Evolutionary conservation across 164 flowering plant genomes (phyloP), one percentile per base, ranked within the genome.

Genomic region (Akebia trifoliata): DNA sequence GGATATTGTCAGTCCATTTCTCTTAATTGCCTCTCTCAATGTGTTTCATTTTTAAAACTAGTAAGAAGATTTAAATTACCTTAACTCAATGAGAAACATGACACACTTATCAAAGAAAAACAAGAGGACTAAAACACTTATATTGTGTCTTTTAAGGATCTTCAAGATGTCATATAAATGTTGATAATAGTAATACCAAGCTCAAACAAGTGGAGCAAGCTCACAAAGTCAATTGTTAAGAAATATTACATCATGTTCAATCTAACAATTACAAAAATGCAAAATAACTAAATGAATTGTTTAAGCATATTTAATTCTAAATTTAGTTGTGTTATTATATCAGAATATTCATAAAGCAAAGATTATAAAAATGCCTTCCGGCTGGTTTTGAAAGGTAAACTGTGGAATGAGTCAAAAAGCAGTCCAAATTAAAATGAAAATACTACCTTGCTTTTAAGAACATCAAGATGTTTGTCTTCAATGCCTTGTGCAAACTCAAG

Each of bases 401-500:
- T 29, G 32, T 21, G 29, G 12, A 29, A 9, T 21, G n/a, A 2
- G 22, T 44, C 4, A 17, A 37, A 17, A 0, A 3, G 14, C n/a
- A 26, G 4, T 4, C n/a, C 25, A 40, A 39, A 20, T 17, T 2
- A 44, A 25, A 43, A 24, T 35, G 11, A 62, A 32, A 61, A 49
- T 25, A 5, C 8, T 48, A 89, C 98, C 95, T 83, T 74, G 65
- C 8, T 72, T 67, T 65, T 75, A 36, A 89, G 61, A 18, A 73
- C 54, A 53, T 61, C 61, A 26, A 85, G 75, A 81, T 88, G 86
- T 50, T 52, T 72, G 72, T 92, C 95, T 59, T 89, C 96, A 65
- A 92, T 61, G 72, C 68, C 90, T 68, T 79, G 95, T 11, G 90
- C 87, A 62, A 92, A 92, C 68, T 89, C 96, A 48, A 92, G 90